Evolutionary conservation across 2,329 filamentous ascomycete species (phyloP).

Genomic region (Claviceps cyperi): DNA sequence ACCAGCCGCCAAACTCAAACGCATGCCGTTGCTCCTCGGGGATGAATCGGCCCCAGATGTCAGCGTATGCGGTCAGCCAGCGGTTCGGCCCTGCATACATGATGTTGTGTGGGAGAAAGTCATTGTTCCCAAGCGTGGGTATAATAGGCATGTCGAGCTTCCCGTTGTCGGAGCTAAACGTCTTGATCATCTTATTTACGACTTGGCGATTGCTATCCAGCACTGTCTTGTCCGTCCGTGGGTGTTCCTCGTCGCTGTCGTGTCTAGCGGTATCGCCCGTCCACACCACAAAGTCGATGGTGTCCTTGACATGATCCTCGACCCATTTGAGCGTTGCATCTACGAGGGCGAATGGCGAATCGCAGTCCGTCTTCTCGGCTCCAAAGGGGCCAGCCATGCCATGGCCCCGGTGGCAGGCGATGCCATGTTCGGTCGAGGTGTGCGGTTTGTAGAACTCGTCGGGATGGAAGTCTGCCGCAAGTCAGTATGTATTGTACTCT

Average conservation of each 20-base stretch:
- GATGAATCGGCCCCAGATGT: constrained; percentile 77
- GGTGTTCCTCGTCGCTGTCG: constrained; percentile 70
- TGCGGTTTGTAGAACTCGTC: constrained; percentile 76
- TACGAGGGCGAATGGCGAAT: constrained; percentile 64
- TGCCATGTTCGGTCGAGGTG: constrained; percentile 51
- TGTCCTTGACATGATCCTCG: constrained; percentile 56
- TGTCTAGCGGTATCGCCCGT: constrained; percentile 83
- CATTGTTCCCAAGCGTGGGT: constrained; percentile 91
- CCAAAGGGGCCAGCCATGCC: constrained; percentile 72
- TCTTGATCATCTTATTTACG: constrained; percentile 59
- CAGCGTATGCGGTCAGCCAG: constrained; percentile 64
- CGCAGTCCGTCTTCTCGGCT: constrained; percentile 76
- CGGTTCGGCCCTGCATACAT: constrained; percentile 71
- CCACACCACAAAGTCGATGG: constrained; percentile 84
- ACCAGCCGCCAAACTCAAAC: constrained; percentile 90
- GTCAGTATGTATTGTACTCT: constrained; percentile 1
- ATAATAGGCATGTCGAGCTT: constrained; percentile 61
- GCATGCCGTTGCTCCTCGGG: constrained; percentile 84
- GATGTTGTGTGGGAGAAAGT: constrained; percentile 94
- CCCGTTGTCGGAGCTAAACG: constrained; percentile 50
- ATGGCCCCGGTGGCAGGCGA: constrained; percentile 64
- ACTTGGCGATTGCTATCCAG: constrained; percentile 61
- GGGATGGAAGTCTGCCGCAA: constrained; percentile 65
- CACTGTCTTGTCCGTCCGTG: constrained; percentile 64
- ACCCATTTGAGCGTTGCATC: constrained; percentile 91